Percentiles rank a stretch among this genome's conserved stretches.
Conservation (phyloP, 148 eudicot genomes). For the Vaccinium corymbosum region DNA sequence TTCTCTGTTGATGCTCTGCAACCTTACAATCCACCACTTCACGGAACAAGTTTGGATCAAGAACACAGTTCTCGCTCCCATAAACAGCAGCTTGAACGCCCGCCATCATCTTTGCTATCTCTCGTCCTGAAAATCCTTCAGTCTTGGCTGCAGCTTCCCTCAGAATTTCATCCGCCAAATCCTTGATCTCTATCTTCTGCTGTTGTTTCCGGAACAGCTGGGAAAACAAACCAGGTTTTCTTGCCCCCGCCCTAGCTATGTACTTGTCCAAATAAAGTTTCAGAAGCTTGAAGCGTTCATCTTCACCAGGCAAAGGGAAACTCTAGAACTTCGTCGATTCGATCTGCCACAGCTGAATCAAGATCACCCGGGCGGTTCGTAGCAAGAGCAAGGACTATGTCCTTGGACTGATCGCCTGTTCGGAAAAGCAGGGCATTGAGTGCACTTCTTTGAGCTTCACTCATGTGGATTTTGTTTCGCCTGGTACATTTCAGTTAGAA, state of each 20-base stretch:
- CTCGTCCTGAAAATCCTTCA: conserved; percentile 92
- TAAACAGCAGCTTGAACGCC: conserved; percentile 96
- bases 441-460: conserved; percentile 99
- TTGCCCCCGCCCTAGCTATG: conserved; percentile 75
- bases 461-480: conserved; percentile 96
- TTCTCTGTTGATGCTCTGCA: conserved; percentile 93
- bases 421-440: conserved; percentile 94
- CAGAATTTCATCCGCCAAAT: conserved; percentile 65
- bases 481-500: conserved; percentile 33
- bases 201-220: conserved; percentile 56
- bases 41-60: conserved; percentile 39
- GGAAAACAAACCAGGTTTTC: conserved; percentile 62
- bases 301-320: conserved; percentile 97
- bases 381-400: conserved; percentile 93
- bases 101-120: conserved; percentile 94
- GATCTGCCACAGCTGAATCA: conserved; percentile 94
- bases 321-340: conserved; percentile 94
- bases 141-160: conserved; percentile 88
- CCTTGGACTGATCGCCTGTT: conserved; percentile 98
- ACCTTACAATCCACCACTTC: conserved; percentile 92
- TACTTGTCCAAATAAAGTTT: conserved; percentile 90
- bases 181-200: conserved; percentile 78
- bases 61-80: conserved; percentile 80
- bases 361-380: conserved; percentile 99
- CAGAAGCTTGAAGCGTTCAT: conserved; percentile 73